Evolutionary conservation across 345 rosid species (phyloP).

Genomic region (Lumnitzera racemosa): DNA sequence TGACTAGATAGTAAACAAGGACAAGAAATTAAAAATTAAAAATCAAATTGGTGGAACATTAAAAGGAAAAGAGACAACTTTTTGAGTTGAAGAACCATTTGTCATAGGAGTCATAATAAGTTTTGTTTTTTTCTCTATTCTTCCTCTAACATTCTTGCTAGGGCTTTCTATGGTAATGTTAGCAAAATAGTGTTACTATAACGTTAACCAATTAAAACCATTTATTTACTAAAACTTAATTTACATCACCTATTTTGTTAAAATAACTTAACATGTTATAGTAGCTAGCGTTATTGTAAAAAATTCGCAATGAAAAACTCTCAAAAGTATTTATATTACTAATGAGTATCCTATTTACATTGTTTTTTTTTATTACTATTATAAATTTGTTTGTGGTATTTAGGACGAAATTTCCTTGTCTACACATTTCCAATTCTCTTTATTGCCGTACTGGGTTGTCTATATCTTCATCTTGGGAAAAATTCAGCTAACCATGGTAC

Average conservation of each 20-base stretch:
- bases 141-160: not conserved
- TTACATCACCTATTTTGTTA: too few relatives aligned
- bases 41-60: conserved; percentile 19
- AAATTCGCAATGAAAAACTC: too few relatives aligned
- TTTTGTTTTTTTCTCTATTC: conserved; percentile 3
- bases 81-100: not conserved
- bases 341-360: not conserved
- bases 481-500: not conserved
- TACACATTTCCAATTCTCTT: conserved; percentile 28
- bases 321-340: too few relatives aligned
- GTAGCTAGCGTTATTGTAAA: too few relatives aligned
- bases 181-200: too few relatives aligned
- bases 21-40: too few relatives aligned
- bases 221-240: too few relatives aligned
- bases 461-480: conserved; percentile 21
- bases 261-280: too few relatives aligned
- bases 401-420: conserved; percentile 23
- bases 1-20: too few relatives aligned
- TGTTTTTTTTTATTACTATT: not conserved
- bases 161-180: too few relatives aligned
- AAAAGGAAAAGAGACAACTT: not conserved
- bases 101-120: not conserved
- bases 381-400: not conserved
- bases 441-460: conserved; percentile 22
- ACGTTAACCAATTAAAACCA: too few relatives aligned